phyloP scores from a whole-genome alignment of 495 filamentous ascomycete species.

The Sphaerosporella brunnea region DNA sequence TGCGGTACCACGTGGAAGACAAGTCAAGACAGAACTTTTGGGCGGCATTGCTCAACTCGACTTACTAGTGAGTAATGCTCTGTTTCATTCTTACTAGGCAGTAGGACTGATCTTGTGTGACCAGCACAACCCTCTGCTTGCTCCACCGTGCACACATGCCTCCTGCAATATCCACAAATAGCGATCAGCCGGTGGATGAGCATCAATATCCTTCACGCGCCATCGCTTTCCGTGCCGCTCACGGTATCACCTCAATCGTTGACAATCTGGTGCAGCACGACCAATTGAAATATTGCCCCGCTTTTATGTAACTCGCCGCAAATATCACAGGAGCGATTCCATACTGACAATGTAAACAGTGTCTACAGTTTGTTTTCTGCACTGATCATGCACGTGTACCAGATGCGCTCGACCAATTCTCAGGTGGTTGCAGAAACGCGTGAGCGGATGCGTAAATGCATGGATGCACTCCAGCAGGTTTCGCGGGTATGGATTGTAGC shows the following conservation, averaged over 20 bases:
- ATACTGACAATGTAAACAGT: slow-evolving; percentile 25
- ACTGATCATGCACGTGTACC: slow-evolving; percentile 98
- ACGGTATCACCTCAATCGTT: slow-evolving; percentile 92
- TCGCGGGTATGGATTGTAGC: slow-evolving; percentile 97
- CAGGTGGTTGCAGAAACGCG: slow-evolving; percentile 75
- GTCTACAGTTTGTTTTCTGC: slow-evolving; percentile 96
- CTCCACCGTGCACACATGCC: slow-evolving; percentile 95
- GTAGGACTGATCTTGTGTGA: too few relatives aligned
- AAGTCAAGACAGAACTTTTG: slow-evolving; percentile 44
- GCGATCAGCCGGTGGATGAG: slow-evolving; percentile 42
- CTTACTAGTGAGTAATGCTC: slow-evolving; percentile 58
- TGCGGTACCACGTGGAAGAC: slow-evolving; percentile 51
- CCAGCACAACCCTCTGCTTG: slow-evolving; percentile 74
- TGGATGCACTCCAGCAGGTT: slow-evolving; percentile 83
- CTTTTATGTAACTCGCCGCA: slow-evolving; percentile 51
- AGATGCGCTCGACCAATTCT: slow-evolving; percentile 82
- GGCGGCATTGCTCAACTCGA: slow-evolving; percentile 83
- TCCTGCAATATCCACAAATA: slow-evolving; percentile 43
- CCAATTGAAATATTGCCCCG: slow-evolving; percentile 77
- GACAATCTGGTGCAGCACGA: slow-evolving; percentile 71
- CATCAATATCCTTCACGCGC: slow-evolving; percentile 78
- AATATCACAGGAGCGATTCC: neutral
- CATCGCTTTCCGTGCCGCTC: slow-evolving; percentile 92
- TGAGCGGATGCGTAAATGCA: slow-evolving; percentile 72
- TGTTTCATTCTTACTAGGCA: too few relatives aligned